A percentile compares a stretch with the other conserved stretches of the same genome.
Conservation (phyloP, 495 filamentous ascomycete genomes). For the Sordaria brevicollis region DNA sequence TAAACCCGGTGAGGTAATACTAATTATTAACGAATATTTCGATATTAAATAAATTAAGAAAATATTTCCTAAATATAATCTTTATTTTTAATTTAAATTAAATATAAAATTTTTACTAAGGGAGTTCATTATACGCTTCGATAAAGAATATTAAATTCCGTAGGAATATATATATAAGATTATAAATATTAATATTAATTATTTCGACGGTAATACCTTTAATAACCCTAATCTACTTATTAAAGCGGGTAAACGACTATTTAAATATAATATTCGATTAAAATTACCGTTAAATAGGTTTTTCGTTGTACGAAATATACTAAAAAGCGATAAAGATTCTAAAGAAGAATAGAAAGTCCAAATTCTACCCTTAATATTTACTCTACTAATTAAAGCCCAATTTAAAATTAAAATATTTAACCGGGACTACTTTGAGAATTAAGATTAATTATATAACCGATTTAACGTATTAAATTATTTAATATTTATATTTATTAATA, state of each 20-base stretch:
- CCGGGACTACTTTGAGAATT: no score
- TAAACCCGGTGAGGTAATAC: not conserved
- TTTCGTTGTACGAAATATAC: not conserved
- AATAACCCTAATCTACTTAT: not conserved
- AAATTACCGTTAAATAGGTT: not conserved
- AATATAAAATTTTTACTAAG: not conserved
- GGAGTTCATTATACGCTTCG: not conserved
- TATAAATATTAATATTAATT: not conserved
- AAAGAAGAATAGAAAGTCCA: not conserved
- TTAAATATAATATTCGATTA: not conserved
- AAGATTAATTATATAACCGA: no score
- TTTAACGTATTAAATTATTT: not conserved
- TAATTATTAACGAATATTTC: not conserved
- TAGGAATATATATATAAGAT: not conserved
- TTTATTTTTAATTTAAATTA: not conserved
- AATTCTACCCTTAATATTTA: not conserved
- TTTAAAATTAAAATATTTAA: no score
- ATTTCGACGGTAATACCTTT: not conserved
- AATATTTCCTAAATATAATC: not conserved
- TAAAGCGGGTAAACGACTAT: not conserved
- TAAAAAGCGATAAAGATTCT: not conserved
- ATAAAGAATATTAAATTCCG: not conserved
- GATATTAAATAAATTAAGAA: not conserved
- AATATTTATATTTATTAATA: not conserved
- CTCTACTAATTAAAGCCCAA: not conserved